Base-by-base conservation (phyloP, 148 eudicot species). In the Silene conica region DNA sequence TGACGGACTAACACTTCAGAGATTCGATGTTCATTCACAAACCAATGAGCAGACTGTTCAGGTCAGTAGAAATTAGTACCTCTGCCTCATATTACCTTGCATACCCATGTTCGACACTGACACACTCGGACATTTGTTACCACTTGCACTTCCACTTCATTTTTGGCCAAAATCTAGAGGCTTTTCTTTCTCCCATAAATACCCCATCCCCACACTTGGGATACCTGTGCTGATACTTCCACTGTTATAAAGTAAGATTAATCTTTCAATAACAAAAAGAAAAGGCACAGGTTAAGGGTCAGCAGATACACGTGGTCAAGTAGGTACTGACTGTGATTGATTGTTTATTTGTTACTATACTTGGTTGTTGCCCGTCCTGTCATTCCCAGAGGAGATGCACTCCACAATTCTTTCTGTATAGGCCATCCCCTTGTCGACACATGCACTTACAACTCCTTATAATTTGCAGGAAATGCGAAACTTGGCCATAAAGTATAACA, bases 21-120 rank as follows among this genome's bases (percentile, higher is more conserved):
- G 89, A 69, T 94, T 94, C 83, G 98, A 94, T 80, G 77, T 80
- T 67, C 97, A 94, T 80, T 94, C 98, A 63, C 88, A 91, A 78
- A 91, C 97, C 68, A 91, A 94, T 79, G 98, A 94, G 84, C 93
- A 89, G 85, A 94, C 97, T 41, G 98, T 94, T 57, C 92, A 91
- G 97, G 98, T 91, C 46, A 76, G 84, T 76, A 20, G 15, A 55
- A 26, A 26, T 26, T 26, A 26, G 28, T 26, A 26, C 28, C 28
- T 26, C 28, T 26, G 28, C 1, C 28, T 26, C 34, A 11, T 23
- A 12, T 22, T 26, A 62, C 66, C 7, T 23, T 26, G 9, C 65
- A 10, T 62, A 25, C 34, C 65, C 34, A 4, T 62, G 65, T 25
- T 31, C 64, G 8, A 48, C 34, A 62, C 65, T 20, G 4, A 26